Percentiles rank a stretch among this genome's conserved stretches.
These are phyloP conservation scores for Coemansia sp. DNA, from an alignment of 192 early-diverging fungal genomes.

Conservation along the genomic window DNA sequence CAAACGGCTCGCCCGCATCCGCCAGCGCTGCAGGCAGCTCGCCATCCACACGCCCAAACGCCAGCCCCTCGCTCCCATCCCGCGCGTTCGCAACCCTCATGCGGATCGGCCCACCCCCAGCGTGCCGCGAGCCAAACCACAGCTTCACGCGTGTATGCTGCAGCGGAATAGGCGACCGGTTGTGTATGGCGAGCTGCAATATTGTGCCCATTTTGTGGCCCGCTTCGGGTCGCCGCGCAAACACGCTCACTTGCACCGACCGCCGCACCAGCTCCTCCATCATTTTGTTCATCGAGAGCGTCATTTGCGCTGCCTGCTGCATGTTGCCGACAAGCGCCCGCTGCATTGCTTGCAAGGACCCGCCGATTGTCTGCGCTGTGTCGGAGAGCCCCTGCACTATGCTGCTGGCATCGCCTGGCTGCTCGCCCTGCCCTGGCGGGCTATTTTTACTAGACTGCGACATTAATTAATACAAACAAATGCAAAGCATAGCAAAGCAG, in stretches of 20 bases:
- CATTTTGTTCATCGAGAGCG: constrained; percentile 48
- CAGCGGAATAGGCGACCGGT: constrained; percentile 40
- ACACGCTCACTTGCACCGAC: constrained; percentile 30
- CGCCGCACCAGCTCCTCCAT: constrained; percentile 49
- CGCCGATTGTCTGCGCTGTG: constrained; percentile 33
- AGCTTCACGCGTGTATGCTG: constrained; percentile 5
- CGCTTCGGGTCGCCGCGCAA: constrained; percentile 9
- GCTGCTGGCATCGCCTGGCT: neutral
- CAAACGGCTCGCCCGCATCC: neutral
- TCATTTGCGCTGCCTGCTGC: constrained; percentile 49
- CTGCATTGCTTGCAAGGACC: constrained; percentile 47
- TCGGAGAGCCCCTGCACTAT: constrained; percentile 21
- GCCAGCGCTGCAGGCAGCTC: neutral
- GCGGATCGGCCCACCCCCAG: neutral
- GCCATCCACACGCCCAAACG: neutral
- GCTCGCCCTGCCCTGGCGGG: neutral
- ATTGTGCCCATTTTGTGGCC: neutral
- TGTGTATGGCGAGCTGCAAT: constrained; percentile 12
- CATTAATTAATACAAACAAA: constrained; percentile 3
- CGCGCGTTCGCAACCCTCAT: neutral
- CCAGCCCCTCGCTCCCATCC: neutral
- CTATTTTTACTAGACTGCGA: neutral
- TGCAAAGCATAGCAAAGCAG: no score
- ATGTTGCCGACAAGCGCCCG: constrained; percentile 35
- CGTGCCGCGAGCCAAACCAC: constrained; percentile 8